A percentile compares a stretch with the other conserved stretches of the same genome.
phyloP scores from a whole-genome alignment of 2,329 filamentous ascomycete genomes.

The Paradendryphiella salina region DNA sequence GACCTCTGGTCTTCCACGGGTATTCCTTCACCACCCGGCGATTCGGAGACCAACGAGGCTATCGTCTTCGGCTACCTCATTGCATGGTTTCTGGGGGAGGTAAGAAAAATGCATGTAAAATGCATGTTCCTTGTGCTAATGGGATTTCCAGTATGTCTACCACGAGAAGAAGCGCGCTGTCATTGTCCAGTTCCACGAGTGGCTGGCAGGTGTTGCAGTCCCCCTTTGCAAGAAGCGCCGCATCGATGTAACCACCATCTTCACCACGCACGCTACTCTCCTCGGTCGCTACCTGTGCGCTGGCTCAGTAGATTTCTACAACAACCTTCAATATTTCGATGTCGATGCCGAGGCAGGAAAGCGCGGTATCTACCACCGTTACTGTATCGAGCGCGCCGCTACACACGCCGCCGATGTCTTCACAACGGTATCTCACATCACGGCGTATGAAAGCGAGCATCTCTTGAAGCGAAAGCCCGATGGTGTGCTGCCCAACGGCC shows the following conservation, averaged over 20 bases:
- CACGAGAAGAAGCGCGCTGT: slow-evolving; percentile 91
- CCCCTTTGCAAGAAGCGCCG: slow-evolving; percentile 90
- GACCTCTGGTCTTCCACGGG: slow-evolving; percentile 92
- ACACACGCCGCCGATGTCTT: slow-evolving; percentile 94
- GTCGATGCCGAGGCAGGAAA: slow-evolving; percentile 96
- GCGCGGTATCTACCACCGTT: slow-evolving; percentile 96
- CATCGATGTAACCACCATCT: slow-evolving; percentile 97
- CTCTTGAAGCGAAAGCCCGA: slow-evolving; percentile 96
- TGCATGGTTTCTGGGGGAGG: slow-evolving; percentile 97
- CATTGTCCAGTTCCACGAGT: slow-evolving; percentile 98
- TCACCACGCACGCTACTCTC: slow-evolving; percentile 95
- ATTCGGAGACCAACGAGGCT: slow-evolving; percentile 95
- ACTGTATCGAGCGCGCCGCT: slow-evolving; percentile 94
- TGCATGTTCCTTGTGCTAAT: slow-evolving; percentile 19
- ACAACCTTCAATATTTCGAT: slow-evolving; percentile 96
- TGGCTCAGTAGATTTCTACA: slow-evolving; percentile 98
- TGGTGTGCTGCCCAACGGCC: slow-evolving; percentile 90
- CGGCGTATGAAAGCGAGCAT: slow-evolving; percentile 97
- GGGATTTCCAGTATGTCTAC: slow-evolving; percentile 72
- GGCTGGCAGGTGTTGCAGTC: slow-evolving; percentile 91
- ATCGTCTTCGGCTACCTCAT: slow-evolving; percentile 97
- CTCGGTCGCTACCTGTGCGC: slow-evolving; percentile 95
- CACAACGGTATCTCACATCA: slow-evolving; percentile 98
- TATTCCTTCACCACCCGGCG: slow-evolving; percentile 88
- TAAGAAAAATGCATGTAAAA: slow-evolving; percentile 48